These are phyloP conservation scores for Flaveria sonorensis DNA, from an alignment of 129 eudicot genomes.

Conservation along the genomic window DNA sequence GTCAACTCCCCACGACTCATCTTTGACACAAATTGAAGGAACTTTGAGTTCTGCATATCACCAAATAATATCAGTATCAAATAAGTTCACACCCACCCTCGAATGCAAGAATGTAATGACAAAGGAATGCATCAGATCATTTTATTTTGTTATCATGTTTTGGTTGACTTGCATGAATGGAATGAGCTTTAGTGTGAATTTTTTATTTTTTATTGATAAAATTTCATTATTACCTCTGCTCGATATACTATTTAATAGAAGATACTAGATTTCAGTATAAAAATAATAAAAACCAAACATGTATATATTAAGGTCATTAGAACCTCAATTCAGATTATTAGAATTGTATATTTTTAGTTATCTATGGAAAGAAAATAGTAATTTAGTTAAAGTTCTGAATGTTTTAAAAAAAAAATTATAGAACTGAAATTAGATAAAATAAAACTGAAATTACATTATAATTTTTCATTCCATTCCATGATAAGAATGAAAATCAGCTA, in stretches of 20 bases:
- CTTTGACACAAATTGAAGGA: slow-evolving; percentile 93
- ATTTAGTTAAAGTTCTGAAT: background rate
- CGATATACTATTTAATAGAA: background rate
- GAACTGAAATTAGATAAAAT: background rate
- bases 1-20: slow-evolving; percentile 97
- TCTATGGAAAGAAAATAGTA: background rate
- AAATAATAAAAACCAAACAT: background rate
- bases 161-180: background rate
- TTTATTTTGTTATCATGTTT: background rate
- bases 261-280: background rate
- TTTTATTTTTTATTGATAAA: background rate
- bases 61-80: slow-evolving; percentile 26
- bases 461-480: background rate
- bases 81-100: slow-evolving; percentile 1
- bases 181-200: background rate
- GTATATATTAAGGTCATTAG: background rate
- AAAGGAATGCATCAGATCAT: background rate
- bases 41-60: slow-evolving; percentile 75
- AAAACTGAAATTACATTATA: background rate
- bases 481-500: background rate
- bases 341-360: background rate
- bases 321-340: background rate
- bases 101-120: background rate
- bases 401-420: background rate
- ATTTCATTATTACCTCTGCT: background rate